Conservation (phyloP, 257 asterid genomes). For the Capsicum pubescens region DNA sequence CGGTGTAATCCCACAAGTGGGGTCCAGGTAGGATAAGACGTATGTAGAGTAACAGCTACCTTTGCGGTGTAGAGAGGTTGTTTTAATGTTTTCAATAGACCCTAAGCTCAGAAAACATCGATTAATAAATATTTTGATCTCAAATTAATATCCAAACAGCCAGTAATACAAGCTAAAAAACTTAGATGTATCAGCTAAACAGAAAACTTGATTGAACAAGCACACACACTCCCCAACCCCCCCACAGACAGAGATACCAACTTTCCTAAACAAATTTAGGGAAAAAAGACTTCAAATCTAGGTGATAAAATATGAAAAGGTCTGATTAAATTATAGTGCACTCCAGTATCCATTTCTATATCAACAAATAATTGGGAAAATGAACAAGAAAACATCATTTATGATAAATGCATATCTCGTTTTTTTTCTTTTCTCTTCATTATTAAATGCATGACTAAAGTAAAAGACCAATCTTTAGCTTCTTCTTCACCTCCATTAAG, state of each 20-base stretch:
- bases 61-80: not conserved
- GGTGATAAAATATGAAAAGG: not conserved
- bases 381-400: not conserved
- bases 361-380: not conserved
- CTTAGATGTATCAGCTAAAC: not conserved
- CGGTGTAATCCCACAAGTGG: not conserved
- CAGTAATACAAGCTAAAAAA: not conserved
- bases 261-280: not conserved
- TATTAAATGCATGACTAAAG: constrained; percentile 33
- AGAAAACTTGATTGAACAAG: not conserved
- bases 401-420: not conserved
- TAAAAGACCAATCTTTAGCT: constrained; percentile 35
- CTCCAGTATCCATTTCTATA: not conserved
- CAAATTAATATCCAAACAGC: not conserved
- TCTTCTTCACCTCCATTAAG: constrained; percentile 34
- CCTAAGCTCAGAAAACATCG: not conserved
- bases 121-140: not conserved
- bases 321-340: not conserved
- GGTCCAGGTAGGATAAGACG: no score
- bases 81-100: not conserved
- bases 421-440: constrained; percentile 32
- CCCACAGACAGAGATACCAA: not conserved
- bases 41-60: no score
- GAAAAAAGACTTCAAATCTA: not conserved
- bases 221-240: not conserved